phyloP scores from a whole-genome alignment of 768 basidiomycete species.

The Leccinum subgranulosum region DNA sequence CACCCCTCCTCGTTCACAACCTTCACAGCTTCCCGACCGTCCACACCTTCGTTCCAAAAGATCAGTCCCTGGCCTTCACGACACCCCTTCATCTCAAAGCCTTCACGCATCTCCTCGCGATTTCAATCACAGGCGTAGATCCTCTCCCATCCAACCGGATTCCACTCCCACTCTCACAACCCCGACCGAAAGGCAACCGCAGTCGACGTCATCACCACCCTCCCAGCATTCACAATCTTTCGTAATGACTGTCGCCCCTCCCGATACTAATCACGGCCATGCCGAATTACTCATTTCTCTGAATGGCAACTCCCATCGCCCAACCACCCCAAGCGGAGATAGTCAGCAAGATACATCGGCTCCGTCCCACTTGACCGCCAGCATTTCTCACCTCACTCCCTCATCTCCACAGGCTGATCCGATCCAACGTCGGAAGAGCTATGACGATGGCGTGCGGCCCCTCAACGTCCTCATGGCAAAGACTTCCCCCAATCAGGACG shows the following conservation, averaged over 20 bases:
- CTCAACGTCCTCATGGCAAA: slow-evolving; percentile 34
- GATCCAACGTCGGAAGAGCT: slow-evolving; percentile 39
- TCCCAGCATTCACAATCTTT: slow-evolving; percentile 35
- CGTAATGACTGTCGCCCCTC: slow-evolving; percentile 44
- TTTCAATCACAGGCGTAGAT: slow-evolving; percentile 7
- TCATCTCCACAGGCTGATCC: slow-evolving; percentile 13
- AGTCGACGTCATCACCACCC: slow-evolving; percentile 14
- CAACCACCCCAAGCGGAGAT: not conserved
- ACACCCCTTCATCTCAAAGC: slow-evolving; percentile 24
- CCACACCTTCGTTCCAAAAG: slow-evolving; percentile 17
- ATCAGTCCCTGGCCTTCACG: slow-evolving; percentile 23
- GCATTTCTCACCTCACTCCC: slow-evolving; percentile 21
- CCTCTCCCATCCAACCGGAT: slow-evolving; percentile 14
- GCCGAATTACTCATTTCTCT: slow-evolving; percentile 7
- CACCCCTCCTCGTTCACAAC: not conserved
- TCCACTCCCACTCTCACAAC: slow-evolving; percentile 9
- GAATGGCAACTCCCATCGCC: not conserved
- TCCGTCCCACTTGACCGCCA: slow-evolving; percentile 7
- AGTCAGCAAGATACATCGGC: slow-evolving; percentile 15
- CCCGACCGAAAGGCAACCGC: slow-evolving; percentile 17
- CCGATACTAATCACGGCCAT: slow-evolving; percentile 18
- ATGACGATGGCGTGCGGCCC: slow-evolving; percentile 42
- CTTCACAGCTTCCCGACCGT: slow-evolving; percentile 9
- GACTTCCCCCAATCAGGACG: slow-evolving; percentile 10
- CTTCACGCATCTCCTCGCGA: slow-evolving; percentile 14